Base-by-base conservation (phyloP, 2,329 filamentous ascomycete species). In the Seiridium cupressi region DNA sequence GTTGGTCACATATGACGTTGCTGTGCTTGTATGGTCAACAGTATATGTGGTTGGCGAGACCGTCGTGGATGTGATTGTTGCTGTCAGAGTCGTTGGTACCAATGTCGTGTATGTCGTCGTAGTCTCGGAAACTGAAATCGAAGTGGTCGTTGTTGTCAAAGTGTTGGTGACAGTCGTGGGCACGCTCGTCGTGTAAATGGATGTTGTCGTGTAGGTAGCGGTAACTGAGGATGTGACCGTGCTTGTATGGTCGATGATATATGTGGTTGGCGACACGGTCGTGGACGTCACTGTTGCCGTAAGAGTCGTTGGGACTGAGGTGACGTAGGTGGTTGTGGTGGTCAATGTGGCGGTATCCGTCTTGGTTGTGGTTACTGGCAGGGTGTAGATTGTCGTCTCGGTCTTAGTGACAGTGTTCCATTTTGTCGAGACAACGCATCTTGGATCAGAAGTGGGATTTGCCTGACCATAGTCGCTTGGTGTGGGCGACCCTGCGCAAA, bases 141-240 rank as follows among this genome's bases (percentile, higher is more conserved):
- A 51, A 11, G 34, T 47, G 18, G 58, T 56, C 42, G 49, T 65
- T 8, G 63, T 63, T 3, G 62, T 65, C 26, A 55, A 59, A 3
- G 62, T 63, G 11, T 62, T 51, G 26, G 62, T 61, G 9, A 62
- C 59, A 9, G 63, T 66, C n/a, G 60, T 60, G n/a, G 65, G 63
- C 32, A 68, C 44, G 36, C 62, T 67, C 9, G 64, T 64, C 2
- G 63, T 65, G 26, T 66, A 66, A 55, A 65, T 70, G 3, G 64
- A 62, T 32, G 61, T 63, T 5, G 44, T 40, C 4, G 54, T 44
- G 18, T 44, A 9, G 26, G 51, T 59, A 36, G 5, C 18, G 9
- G 57, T 59, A 13, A 34, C 42, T 5, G 38, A 44, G 5, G 32
- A 13, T 34, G 32, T 49, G 40, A 13, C 44, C 6, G 58, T 60